These are phyloP conservation scores for Clonostachys byssicola DNA, from an alignment of 2,329 filamentous ascomycete species.

Conservation along the genomic window DNA sequence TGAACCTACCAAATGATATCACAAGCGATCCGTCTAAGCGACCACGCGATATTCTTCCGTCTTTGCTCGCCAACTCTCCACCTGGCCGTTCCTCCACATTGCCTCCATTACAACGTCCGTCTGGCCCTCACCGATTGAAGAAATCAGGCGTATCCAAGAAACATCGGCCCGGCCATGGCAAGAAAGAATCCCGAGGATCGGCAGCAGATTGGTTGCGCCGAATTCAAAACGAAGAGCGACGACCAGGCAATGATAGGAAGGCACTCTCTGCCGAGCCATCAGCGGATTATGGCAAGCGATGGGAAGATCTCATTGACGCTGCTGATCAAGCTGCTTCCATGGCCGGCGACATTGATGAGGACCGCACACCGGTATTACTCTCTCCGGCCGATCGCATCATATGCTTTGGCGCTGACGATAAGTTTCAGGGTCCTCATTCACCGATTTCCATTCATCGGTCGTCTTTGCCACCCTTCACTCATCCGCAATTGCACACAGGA, in stretches of 20 bases:
- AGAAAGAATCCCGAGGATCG: conserved; percentile 67
- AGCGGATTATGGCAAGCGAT: conserved; percentile 79
- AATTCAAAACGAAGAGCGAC: conserved; percentile 58
- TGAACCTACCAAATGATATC: conserved; percentile 57
- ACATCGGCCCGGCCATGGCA: conserved; percentile 75
- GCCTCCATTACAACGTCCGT: conserved; percentile 72
- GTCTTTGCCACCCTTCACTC: conserved; percentile 56
- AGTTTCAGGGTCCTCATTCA: conserved; percentile 56
- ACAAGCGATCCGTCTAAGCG: conserved; percentile 71
- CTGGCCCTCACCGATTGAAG: conserved; percentile 68
- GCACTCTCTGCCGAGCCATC: conserved; percentile 83
- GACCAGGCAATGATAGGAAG: conserved; percentile 69
- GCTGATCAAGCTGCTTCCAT: conserved; percentile 71
- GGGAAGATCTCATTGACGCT: conserved; percentile 95
- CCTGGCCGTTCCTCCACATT: conserved; percentile 84
- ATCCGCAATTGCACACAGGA: conserved; percentile 55
- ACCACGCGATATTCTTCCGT: conserved; percentile 75
- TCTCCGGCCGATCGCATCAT: background rate
- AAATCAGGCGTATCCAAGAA: conserved; percentile 86
- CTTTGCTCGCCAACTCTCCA: conserved; percentile 76
- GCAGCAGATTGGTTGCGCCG: conserved; percentile 63
- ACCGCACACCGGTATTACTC: conserved; percentile 76
- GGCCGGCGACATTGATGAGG: conserved; percentile 85
- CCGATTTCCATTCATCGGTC: conserved; percentile 59
- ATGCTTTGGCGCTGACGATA: background rate